Base-by-base conservation (phyloP, 2,329 filamentous ascomycete species). In the Chalara sp. region DNA sequence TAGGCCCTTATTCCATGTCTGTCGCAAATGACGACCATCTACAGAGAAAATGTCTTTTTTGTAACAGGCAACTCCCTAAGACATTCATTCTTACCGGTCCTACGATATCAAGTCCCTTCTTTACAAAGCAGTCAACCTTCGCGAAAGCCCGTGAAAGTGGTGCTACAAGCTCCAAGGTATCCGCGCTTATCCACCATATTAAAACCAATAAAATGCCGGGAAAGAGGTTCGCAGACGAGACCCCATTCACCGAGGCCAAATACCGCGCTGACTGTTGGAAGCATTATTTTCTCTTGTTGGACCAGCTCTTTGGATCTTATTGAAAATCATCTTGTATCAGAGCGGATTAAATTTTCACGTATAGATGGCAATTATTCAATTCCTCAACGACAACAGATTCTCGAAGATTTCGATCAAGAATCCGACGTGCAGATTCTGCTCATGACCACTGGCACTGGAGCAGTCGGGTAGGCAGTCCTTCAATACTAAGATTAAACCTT, bases 271-370 rank as follows among this genome's bases (percentile, higher is more conserved):
- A 21, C 21, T 21, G 6, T 13, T 32, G 8, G 30, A 8, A 57
- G 55, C 30, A 57, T 57, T 44, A 42, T 59, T 3, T 59, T 59
- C 44, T 59, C 56, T 8, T 56, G 50, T 28, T 58, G 56, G 57
- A 59, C 57, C 43, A 49, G 35, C 44, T 51, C 54, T 13, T 49
- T 59, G 10, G 54, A 59, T 46, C 52, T 59, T 5, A 39, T 59
- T 44, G 51, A 46, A 11, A 49, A 31, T 1, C 50, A 48, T 32
- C 40, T 59, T 6, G 12, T 13, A 29, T 44, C 13, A 1, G 32
- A 29, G 6, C 50, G 53, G 1, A 56, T 58, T 10, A 33, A 32
- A 11, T 58, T 53, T 35, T 13, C 32, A 3, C 50, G 53, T 1
- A 56, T 58, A 8, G 56, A 59, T 37, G 56, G 56, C 5, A 47